Base-by-base conservation (phyloP, 805 yeast species). In the Candida sithepensis region DNA sequence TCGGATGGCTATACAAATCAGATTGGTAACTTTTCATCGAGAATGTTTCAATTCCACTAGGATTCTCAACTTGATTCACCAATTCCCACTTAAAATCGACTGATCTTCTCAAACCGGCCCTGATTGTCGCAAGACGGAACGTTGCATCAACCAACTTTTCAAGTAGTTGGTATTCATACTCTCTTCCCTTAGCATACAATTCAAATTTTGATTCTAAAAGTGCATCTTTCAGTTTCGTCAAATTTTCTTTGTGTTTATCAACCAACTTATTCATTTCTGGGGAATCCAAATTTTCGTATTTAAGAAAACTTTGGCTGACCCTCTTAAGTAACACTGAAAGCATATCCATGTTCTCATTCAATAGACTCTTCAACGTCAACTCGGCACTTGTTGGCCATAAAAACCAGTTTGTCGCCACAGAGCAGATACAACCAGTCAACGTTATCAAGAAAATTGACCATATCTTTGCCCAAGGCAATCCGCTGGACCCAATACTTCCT, bases 51-150 rank as follows among this genome's bases (percentile, higher is more conserved):
- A 12, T 39, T 12, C 16, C 12, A n/a, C 6, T 13, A 2, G 40
- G 46, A 22, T 14, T 36, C 3, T 43, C 43, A 56, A 57, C 32
- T 14, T 42, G 70, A 46, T 72, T 72, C 8, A 84, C 65, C 9
- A 83, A 65, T 26, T 73, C 72, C 74, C 80, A 73, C 58, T 83
- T 85, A 71, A 84, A 84, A 49, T 81, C 85, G 10, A 84, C 78
- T 13, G 91, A 84, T 41, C 83, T 75, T 50, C 79, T 70, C 53
- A 88, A 67, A 1, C 92, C 92, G 44, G 85, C 84, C 38, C 86
- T 59, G 55, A 81, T 82, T 52, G 78, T 74, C 5, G 75, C 65
- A 51, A 87, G 59, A 10, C 75, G 69, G 36, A 75, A 71, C 7
- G 82, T 75, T 0, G 84, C 75, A 4, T 69, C 68, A 1, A 80